Evolutionary conservation across 768 basidiomycete species (phyloP).

Genomic region (Russula sp.): DNA sequence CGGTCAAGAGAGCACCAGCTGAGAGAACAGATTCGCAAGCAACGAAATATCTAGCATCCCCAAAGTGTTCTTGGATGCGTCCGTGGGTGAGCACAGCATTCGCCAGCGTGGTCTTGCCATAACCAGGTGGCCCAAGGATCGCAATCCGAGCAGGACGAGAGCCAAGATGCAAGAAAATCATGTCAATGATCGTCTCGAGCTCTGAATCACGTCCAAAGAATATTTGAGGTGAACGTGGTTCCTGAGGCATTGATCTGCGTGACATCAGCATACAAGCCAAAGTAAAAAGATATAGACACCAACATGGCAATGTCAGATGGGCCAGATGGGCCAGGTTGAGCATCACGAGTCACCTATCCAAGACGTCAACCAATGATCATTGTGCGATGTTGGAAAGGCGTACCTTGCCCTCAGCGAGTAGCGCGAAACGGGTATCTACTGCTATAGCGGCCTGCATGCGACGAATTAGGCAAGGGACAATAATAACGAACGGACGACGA

Average conservation of each 20-base stretch:
- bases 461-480: background rate
- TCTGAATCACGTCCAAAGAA: background rate
- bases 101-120: background rate
- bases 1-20: background rate
- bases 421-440: background rate
- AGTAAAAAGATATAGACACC: background rate
- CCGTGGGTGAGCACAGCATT: background rate
- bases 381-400: background rate
- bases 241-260: background rate
- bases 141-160: constrained; percentile 2
- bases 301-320: background rate
- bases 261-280: background rate
- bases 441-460: background rate
- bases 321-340: background rate
- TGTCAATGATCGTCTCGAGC: background rate
- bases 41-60: background rate
- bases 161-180: background rate
- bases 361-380: background rate
- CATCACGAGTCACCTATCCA: background rate
- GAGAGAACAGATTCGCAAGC: background rate
- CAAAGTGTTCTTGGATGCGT: too few species aligned
- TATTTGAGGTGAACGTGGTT: background rate
- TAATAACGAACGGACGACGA: background rate
- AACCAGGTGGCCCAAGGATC: constrained; percentile 2
- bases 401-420: background rate